A percentile compares a stretch with the other conserved stretches of the same genome.
Evolutionary conservation across 441 rosid genomes (phyloP).

Genomic region (Pelargonium australe): DNA sequence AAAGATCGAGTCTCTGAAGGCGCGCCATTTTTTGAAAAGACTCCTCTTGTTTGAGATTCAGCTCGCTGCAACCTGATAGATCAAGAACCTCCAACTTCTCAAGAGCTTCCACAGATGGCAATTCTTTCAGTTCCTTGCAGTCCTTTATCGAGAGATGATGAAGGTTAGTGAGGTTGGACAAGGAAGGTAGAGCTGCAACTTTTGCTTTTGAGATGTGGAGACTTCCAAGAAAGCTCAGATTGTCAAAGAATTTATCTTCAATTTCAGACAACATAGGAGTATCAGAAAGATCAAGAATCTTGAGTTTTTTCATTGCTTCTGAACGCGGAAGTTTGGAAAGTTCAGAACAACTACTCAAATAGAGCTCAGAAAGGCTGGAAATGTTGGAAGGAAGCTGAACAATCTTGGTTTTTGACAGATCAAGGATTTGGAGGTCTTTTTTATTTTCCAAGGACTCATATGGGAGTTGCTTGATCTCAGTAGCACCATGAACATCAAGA

Average conservation of each 20-base stretch:
- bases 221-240: conserved; percentile 28
- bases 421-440: conserved; percentile 30
- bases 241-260: conserved; percentile 19
- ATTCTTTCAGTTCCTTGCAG: conserved; percentile 25
- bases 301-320: conserved; percentile 11
- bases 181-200: conserved; percentile 22
- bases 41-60: conserved; percentile 21
- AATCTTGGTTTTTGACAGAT: conserved; percentile 36
- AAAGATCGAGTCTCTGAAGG: conserved; percentile 39
- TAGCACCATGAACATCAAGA: conserved; percentile 44
- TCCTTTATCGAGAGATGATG: conserved; percentile 24
- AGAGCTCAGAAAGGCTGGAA: conserved; percentile 26
- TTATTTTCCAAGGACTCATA: conserved; percentile 29
- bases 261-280: conserved; percentile 19
- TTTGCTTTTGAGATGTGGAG: conserved; percentile 38
- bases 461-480: conserved; percentile 25
- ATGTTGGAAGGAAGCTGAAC: conserved; percentile 26
- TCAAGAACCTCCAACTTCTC: conserved; percentile 21
- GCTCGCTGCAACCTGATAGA: conserved; percentile 29
- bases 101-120: conserved; percentile 17
- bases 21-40: conserved; percentile 31
- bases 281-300: conserved; percentile 32
- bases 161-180: conserved; percentile 31
- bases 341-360: conserved; percentile 25
- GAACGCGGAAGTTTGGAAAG: conserved; percentile 24